Percentiles rank a stretch among this genome's conserved stretches.
Evolutionary conservation across 2,329 filamentous ascomycete species (phyloP).

Genomic region (Coleophoma eucalyptorum): DNA sequence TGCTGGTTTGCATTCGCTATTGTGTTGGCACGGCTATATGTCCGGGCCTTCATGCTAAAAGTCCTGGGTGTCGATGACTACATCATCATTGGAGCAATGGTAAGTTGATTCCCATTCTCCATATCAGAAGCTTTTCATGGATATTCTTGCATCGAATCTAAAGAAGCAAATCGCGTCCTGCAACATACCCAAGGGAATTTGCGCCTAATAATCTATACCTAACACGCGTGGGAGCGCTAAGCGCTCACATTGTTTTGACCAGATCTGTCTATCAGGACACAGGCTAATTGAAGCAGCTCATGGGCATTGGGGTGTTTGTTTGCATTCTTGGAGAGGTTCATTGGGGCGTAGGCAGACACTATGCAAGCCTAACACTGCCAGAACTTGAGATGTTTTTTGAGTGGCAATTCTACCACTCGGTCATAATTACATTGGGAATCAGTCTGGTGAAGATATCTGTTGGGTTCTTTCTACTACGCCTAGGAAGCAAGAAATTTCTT

Average conservation of each 20-base stretch:
- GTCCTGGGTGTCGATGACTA: conserved; percentile 43
- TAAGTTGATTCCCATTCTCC: conserved; percentile 19
- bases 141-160: neutral
- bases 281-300: neutral
- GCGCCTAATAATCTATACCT: no score
- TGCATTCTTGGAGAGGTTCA: conserved; percentile 38
- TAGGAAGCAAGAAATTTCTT: conserved; percentile 34
- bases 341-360: conserved; percentile 37
- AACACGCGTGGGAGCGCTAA: no score
- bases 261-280: no score
- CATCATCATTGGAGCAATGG: conserved; percentile 36
- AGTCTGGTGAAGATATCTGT: conserved; percentile 44
- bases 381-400: conserved; percentile 30
- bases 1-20: conserved; percentile 29
- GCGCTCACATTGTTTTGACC: no score
- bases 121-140: neutral
- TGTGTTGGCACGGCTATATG: conserved; percentile 36
- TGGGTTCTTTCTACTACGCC: conserved; percentile 38
- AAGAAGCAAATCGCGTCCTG: neutral
- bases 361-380: conserved; percentile 26
- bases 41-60: conserved; percentile 38
- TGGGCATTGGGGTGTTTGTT: conserved; percentile 10
- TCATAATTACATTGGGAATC: conserved; percentile 39
- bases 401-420: conserved; percentile 36
- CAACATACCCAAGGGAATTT: no score